Conservation (phyloP, 345 rosid genomes). For the Populus pruinosa region DNA sequence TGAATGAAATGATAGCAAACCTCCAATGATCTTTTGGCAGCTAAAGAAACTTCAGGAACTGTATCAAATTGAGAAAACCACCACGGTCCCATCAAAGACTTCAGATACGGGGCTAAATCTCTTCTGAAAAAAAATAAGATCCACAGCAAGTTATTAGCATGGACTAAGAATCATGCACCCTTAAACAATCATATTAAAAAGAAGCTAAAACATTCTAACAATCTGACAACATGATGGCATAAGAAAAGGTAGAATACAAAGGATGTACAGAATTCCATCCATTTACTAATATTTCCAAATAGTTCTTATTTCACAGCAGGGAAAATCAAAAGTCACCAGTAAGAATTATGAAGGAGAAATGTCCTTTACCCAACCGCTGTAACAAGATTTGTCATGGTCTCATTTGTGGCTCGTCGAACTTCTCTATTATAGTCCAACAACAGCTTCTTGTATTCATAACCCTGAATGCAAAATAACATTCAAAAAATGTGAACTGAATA, state of each 20-base stretch:
- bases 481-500: not conserved
- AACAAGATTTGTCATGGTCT: slow-evolving; percentile 74
- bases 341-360: slow-evolving; percentile 5
- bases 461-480: slow-evolving; percentile 34
- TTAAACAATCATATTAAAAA: not conserved
- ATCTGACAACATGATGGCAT: not conserved
- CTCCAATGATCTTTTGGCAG: slow-evolving; percentile 86
- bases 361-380: slow-evolving; percentile 62
- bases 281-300: slow-evolving; percentile 5
- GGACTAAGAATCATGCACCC: not conserved
- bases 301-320: slow-evolving; percentile 11
- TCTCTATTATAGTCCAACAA: slow-evolving; percentile 88
- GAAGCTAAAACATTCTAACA: not conserved
- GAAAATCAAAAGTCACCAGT: not conserved
- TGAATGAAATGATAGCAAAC: slow-evolving; percentile 31
- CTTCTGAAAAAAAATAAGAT: slow-evolving; percentile 49
- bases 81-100: slow-evolving; percentile 95
- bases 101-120: slow-evolving; percentile 86
- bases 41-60: slow-evolving; percentile 77
- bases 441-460: slow-evolving; percentile 84
- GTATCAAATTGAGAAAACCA: slow-evolving; percentile 96
- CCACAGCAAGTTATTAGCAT: slow-evolving; percentile 7
- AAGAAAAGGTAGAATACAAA: not conserved
- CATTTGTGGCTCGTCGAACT: slow-evolving; percentile 90
- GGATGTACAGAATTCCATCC: not conserved